Evolutionary conservation across 2,329 filamentous ascomycete genomes (phyloP).

Genomic region (Hypoxylon sp.): DNA sequence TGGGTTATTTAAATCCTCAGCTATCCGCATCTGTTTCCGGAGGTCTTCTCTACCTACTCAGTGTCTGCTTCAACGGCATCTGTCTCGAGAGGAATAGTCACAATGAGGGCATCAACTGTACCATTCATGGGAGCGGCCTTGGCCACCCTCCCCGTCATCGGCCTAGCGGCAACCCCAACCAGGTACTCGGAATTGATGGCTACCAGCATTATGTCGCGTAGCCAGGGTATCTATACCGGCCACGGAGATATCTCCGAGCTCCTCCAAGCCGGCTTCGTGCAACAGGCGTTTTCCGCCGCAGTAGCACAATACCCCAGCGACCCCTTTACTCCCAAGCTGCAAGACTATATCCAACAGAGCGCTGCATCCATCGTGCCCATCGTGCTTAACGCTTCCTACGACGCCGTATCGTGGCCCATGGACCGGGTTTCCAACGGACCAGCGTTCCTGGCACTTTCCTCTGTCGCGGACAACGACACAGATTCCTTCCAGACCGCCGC

Average conservation of each 20-base stretch:
- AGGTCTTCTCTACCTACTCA: too few species aligned
- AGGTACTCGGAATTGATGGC: conserved; percentile 45
- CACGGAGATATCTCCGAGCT: conserved; percentile 42
- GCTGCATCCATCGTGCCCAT: conserved; percentile 41
- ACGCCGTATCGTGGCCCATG: conserved; percentile 44
- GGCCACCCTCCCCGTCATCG: conserved; percentile 19
- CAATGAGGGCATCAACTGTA: too few species aligned
- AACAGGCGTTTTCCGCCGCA: conserved; percentile 45
- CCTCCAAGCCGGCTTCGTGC: conserved; percentile 46
- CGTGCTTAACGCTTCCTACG: conserved; percentile 40
- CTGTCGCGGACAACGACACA: conserved; percentile 2
- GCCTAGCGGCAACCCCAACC: conserved; percentile 5
- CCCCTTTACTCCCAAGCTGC: conserved; percentile 11
- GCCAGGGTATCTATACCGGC: conserved; percentile 46
- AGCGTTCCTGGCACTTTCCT: conserved; percentile 38
- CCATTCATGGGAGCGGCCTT: too few species aligned
- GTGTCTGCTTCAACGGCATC: too few species aligned
- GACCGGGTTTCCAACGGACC: conserved; percentile 46
- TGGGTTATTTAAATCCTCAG: too few species aligned
- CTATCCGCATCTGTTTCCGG: too few species aligned
- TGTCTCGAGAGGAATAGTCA: too few species aligned
- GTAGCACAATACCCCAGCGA: conserved; percentile 37
- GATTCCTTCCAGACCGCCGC: conserved; percentile 28
- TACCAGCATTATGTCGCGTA: conserved; percentile 45
- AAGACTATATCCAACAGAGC: conserved; percentile 40